A percentile compares a stretch with the other conserved stretches of the same genome.
Evolutionary conservation across 805 yeast genomes (phyloP).

Genomic region (Ogataea degrootiae): DNA sequence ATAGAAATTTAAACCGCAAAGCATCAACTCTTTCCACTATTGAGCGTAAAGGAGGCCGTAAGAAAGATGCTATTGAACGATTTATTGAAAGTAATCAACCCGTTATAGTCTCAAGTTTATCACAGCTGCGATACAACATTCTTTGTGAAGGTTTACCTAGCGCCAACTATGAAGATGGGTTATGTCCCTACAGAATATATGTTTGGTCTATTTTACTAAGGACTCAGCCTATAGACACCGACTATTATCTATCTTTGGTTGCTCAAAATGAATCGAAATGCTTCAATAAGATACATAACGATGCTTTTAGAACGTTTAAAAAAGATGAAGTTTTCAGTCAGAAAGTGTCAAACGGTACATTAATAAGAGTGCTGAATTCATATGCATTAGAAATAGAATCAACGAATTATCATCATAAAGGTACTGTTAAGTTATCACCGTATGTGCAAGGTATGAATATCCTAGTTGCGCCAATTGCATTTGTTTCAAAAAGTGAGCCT

Average conservation of each 20-base stretch:
- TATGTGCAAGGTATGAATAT: slow-evolving; percentile 96
- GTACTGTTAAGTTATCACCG: slow-evolving; percentile 28
- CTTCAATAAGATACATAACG: slow-evolving; percentile 72
- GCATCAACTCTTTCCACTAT: slow-evolving; percentile 13
- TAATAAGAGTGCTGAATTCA: slow-evolving; percentile 68
- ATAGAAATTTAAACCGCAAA: slow-evolving; percentile 11
- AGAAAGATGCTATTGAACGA: slow-evolving; percentile 51
- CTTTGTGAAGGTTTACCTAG: slow-evolving; percentile 41
- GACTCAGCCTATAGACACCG: slow-evolving; percentile 54
- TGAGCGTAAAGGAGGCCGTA: slow-evolving; percentile 32
- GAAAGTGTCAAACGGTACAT: slow-evolving; percentile 63
- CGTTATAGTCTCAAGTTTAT: slow-evolving; percentile 43
- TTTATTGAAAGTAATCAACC: slow-evolving; percentile 41
- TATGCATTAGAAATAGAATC: slow-evolving; percentile 47
- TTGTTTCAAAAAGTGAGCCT: slow-evolving; percentile 72
- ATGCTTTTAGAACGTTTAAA: slow-evolving; percentile 79
- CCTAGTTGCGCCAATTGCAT: slow-evolving; percentile 77
- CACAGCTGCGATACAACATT: slow-evolving; percentile 49
- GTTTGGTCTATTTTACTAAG: slow-evolving; percentile 78
- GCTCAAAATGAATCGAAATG: slow-evolving; percentile 47
- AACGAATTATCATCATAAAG: background rate
- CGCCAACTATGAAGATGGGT: slow-evolving; percentile 26
- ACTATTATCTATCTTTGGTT: slow-evolving; percentile 50
- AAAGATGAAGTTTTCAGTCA: slow-evolving; percentile 62
- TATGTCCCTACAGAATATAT: slow-evolving; percentile 64